Evolutionary conservation across 495 filamentous ascomycete genomes (phyloP).

Genomic region (Neurospora sp.): DNA sequence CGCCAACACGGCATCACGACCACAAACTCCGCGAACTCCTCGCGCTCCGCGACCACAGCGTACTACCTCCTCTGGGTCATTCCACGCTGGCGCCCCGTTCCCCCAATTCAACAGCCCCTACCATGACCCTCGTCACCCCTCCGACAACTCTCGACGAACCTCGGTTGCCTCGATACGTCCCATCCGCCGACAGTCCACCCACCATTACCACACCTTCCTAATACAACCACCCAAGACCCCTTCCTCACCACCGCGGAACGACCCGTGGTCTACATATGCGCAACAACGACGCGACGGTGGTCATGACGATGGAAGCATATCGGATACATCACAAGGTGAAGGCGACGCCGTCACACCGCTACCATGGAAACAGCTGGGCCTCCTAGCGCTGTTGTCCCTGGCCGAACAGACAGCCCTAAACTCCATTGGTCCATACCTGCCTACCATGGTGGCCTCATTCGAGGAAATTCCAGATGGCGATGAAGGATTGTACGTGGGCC

Average conservation of each 20-base stretch:
- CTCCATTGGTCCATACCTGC: conserved; percentile 91
- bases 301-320: conserved; percentile 14
- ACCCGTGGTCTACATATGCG: conserved; percentile 4
- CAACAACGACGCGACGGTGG: conserved; percentile 6
- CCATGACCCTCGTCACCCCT: conserved; percentile 5
- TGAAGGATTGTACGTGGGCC: conserved; percentile 81
- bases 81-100: conserved; percentile 40
- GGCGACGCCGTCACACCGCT: conserved; percentile 52
- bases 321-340: neutral
- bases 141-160: conserved; percentile 2
- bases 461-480: conserved; percentile 60
- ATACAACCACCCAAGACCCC: conserved; percentile 77
- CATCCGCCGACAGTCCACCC: conserved; percentile 52
- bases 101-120: conserved; percentile 19
- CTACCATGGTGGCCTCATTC: conserved; percentile 81
- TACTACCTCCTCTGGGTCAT: conserved; percentile 28
- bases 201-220: conserved; percentile 91
- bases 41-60: conserved; percentile 11
- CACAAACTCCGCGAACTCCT: conserved; percentile 13
- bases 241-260: conserved; percentile 14
- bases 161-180: conserved; percentile 6
- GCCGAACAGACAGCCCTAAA: conserved; percentile 95
- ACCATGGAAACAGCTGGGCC: conserved; percentile 69
- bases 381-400: conserved; percentile 80
- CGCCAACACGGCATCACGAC: conserved; percentile 7